Base-by-base conservation (phyloP, 2,329 filamentous ascomycete species). In the Aspergillus ustus region DNA sequence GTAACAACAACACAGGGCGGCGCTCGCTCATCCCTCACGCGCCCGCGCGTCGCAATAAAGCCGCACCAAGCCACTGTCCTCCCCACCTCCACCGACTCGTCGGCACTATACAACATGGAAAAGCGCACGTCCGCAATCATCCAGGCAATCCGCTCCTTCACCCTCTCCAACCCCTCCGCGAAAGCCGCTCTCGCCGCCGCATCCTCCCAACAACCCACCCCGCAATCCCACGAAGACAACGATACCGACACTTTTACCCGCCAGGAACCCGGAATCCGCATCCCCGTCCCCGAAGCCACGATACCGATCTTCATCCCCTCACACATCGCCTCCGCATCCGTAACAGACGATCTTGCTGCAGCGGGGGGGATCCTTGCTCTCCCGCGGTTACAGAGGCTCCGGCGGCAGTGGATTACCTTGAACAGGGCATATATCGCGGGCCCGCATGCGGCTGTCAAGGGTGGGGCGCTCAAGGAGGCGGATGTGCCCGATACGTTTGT, bases 351-450 rank as follows among this genome's bases (percentile, higher is more conserved):
- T 63, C 66, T 80, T 2, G 76, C 76, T 3, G 78, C 75, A 19
- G 76, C 77, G 1, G 78, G 77, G 5, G 78, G 78, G 0, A 67
- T 77, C 9, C 69, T 82, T 13, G 73, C 75, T 1, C 66, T 81
- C 44, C 80, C 80, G 29, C 68, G 76, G 48, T 61, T 82, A 61
- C 80, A 82, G 70, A 67, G 80, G 17, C 53, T 82, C 63, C 67
- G 79, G 20, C 72, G 80, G 57, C 80, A 81, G 69, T 82, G 80
- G 75, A 80, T 81, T 45, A 74, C 78, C 61, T 72, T 82, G 61
- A 81, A 82, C 62, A 68, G 80, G 51, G 70, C 71, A 29, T 79
- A 78, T 70, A 68, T 77, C 31, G 74, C 71, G 4, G 70, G 71
- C 48, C 72, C 74, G 8, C 75, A 79, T 68, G 74, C 74, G 25